A percentile compares a stretch with the other conserved stretches of the same genome.
Evolutionary conservation across 192 early-diverging fungal genomes (phyloP).

Genomic region (Blastocladiella britannica): DNA sequence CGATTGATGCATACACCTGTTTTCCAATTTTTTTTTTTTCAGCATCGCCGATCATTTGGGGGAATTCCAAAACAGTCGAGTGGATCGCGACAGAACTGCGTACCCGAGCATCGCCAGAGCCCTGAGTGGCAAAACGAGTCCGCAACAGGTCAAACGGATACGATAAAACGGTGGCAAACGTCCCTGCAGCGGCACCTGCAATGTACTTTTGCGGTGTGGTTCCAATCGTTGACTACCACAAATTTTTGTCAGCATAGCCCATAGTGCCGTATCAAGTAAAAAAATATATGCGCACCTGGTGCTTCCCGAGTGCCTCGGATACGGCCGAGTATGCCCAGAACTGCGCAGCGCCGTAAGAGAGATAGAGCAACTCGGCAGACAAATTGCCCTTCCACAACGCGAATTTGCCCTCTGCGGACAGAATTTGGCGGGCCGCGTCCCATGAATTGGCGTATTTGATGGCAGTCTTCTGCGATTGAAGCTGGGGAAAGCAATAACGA

Average conservation of each 20-base stretch:
- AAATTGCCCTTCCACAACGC: constrained; percentile 93
- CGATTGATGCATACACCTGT: constrained; percentile 42
- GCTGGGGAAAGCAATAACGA: too few relatives aligned
- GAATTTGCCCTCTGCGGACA: too few relatives aligned
- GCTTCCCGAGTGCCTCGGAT: too few relatives aligned
- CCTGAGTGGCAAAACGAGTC: constrained; percentile 80
- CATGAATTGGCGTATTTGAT: too few relatives aligned
- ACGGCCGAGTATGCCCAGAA: constrained; percentile 63
- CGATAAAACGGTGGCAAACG: constrained; percentile 51
- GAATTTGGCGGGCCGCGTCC: too few relatives aligned
- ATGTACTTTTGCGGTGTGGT: constrained; percentile 37
- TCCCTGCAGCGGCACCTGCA: constrained; percentile 57
- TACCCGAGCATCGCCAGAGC: constrained; percentile 18
- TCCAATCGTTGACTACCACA: too few relatives aligned
- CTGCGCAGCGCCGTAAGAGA: constrained; percentile 72
- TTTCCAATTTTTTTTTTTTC: not conserved
- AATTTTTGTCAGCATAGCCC: too few relatives aligned
- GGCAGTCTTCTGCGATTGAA: too few relatives aligned
- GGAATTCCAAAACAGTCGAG: not conserved
- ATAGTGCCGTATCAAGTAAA: too few relatives aligned
- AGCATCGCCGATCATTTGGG: not conserved
- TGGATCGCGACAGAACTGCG: not conserved
- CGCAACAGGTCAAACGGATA: constrained; percentile 94
- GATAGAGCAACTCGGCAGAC: constrained; percentile 78
- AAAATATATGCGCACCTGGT: too few relatives aligned